phyloP scores from a whole-genome alignment of 805 yeast species.

The Candida peoriensis region DNA sequence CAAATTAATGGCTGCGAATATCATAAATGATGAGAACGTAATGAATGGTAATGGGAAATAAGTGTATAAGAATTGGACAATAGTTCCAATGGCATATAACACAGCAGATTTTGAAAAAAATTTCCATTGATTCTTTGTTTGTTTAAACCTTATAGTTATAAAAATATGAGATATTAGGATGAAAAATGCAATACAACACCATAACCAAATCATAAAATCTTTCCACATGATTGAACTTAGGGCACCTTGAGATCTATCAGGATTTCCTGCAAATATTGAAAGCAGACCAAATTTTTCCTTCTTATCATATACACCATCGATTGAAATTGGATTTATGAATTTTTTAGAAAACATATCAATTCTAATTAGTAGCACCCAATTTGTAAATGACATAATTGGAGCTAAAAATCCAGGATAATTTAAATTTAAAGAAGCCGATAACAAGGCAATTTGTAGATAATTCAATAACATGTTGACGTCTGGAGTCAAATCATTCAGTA shows the following conservation, averaged over 20 bases:
- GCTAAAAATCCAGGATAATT: slow-evolving; percentile 60
- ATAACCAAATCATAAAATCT: slow-evolving; percentile 33
- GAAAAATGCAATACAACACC: slow-evolving; percentile 4
- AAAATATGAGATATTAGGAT: slow-evolving; percentile 2
- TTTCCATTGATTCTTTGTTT: neutral
- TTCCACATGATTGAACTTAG: slow-evolving; percentile 37
- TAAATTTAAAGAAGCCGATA: slow-evolving; percentile 49
- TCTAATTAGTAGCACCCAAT: slow-evolving; percentile 52
- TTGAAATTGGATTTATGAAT: slow-evolving; percentile 9
- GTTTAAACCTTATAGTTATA: slow-evolving; percentile 2
- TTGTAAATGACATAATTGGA: slow-evolving; percentile 43
- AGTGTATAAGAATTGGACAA: slow-evolving; percentile 6
- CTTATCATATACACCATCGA: slow-evolving; percentile 39
- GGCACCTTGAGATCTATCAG: slow-evolving; percentile 37
- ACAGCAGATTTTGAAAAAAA: neutral
- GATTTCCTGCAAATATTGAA: slow-evolving; percentile 20
- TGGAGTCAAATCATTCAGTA: slow-evolving; percentile 53
- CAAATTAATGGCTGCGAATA: slow-evolving; percentile 2
- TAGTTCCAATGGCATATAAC: neutral
- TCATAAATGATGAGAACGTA: slow-evolving; percentile 6
- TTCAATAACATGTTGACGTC: slow-evolving; percentile 41
- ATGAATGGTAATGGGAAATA: slow-evolving; percentile 10
- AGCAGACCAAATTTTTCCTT: slow-evolving; percentile 7
- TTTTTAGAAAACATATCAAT: slow-evolving; percentile 13
- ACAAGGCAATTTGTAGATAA: slow-evolving; percentile 56